Percentiles rank a stretch among this genome's conserved stretches.
Conservation (phyloP, 148 eudicot genomes). For the Spergularia bocconei region DNA sequence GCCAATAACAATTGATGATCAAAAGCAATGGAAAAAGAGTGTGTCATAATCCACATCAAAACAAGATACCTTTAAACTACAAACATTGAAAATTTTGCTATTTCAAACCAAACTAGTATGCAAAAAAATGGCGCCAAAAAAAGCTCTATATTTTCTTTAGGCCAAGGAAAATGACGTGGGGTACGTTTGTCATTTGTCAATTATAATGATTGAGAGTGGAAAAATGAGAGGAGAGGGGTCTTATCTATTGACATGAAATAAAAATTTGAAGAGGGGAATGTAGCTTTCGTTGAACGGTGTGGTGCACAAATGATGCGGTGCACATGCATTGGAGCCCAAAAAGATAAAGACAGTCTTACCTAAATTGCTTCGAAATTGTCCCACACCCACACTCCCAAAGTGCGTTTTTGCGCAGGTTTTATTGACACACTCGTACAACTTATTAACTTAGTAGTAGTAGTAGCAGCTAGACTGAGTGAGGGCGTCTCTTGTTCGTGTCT, state of each 20-base stretch:
- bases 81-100: neutral
- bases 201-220: slow-evolving; percentile 16
- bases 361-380: slow-evolving; percentile 12
- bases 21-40: slow-evolving; percentile 10
- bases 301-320: slow-evolving; percentile 19
- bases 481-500: no score
- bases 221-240: neutral
- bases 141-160: neutral
- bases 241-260: neutral
- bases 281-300: slow-evolving; percentile 29
- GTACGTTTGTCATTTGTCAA: slow-evolving; percentile 1
- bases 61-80: neutral
- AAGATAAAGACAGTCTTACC: slow-evolving; percentile 11
- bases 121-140: slow-evolving; percentile 22
- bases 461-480: no score
- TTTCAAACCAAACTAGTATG: slow-evolving; percentile 23
- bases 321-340: slow-evolving; percentile 27
- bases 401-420: neutral
- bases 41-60: neutral
- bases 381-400: slow-evolving; percentile 11
- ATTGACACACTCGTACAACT: slow-evolving; percentile 13
- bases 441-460: no score
- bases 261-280: neutral
- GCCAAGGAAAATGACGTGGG: neutral
- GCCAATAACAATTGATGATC: slow-evolving; percentile 4